phyloP scores from a whole-genome alignment of 495 filamentous ascomycete genomes.

The Lepidopterella palustris region DNA sequence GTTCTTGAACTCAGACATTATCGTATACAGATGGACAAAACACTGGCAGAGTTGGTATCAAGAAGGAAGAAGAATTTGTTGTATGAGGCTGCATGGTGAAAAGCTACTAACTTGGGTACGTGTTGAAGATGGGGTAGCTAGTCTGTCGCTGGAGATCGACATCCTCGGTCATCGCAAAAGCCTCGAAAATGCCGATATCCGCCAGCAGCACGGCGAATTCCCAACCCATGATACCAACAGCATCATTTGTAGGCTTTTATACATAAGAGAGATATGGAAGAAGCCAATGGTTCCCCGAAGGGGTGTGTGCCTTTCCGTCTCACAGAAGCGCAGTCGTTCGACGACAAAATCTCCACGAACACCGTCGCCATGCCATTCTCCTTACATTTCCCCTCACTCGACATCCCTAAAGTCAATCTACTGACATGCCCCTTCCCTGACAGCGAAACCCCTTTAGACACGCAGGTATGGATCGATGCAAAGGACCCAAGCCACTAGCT shows the following conservation, averaged over 20 bases:
- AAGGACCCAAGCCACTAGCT: conserved; percentile 34
- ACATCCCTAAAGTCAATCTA: conserved; percentile 42
- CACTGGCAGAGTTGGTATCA: neutral
- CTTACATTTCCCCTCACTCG: conserved; percentile 32
- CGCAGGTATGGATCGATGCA: conserved; percentile 44
- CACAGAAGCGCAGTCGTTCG: neutral
- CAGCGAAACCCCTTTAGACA: conserved; percentile 32
- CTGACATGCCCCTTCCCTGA: conserved; percentile 43
- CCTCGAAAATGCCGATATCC: conserved; percentile 2
- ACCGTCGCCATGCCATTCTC: conserved; percentile 33
- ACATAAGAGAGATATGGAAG: conserved; percentile 9
- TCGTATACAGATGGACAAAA: conserved; percentile 8
- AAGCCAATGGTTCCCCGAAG: neutral
- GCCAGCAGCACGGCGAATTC: conserved; percentile 19
- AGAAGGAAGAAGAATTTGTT: neutral
- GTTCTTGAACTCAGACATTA: conserved; percentile 34
- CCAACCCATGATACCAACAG: neutral
- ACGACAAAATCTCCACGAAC: neutral
- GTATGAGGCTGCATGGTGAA: conserved; percentile 10
- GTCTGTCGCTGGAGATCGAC: conserved; percentile 19
- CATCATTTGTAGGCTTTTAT: neutral
- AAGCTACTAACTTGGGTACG: neutral
- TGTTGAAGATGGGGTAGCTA: neutral
- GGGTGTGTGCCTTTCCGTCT: neutral
- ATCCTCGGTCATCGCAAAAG: conserved; percentile 18